Percentiles rank a stretch among this genome's conserved stretches.
These are phyloP conservation scores for Trichosporon sp. DNA, from an alignment of 1,284 basidiomycete species.

Conservation along the genomic window DNA sequence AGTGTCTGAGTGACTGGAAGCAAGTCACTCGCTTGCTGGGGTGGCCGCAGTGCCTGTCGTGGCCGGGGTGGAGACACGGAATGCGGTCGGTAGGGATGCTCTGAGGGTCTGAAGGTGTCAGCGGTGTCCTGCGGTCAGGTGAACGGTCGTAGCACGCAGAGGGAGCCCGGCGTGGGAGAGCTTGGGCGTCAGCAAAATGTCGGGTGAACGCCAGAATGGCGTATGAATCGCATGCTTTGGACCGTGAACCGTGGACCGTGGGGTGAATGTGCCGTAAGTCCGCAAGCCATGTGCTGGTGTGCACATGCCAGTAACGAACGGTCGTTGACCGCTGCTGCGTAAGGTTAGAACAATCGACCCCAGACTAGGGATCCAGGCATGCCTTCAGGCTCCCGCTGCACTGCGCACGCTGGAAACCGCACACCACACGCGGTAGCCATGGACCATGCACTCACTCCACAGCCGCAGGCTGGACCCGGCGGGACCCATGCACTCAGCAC, in stretches of 20 bases:
- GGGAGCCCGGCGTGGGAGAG: neutral
- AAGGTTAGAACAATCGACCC: neutral
- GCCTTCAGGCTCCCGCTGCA: neutral
- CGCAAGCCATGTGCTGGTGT: neutral
- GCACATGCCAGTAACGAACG: neutral
- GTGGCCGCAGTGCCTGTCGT: neutral
- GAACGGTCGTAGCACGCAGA: neutral
- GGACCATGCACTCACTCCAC: neutral
- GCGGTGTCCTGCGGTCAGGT: neutral
- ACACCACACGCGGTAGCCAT: neutral
- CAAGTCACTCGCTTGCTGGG: too few relatives aligned
- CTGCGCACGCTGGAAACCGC: neutral
- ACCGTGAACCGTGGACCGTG: too few relatives aligned
- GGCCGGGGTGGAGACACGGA: neutral
- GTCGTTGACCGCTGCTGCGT: neutral
- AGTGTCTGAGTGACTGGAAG: too few relatives aligned
- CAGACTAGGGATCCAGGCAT: neutral
- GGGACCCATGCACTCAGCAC: neutral
- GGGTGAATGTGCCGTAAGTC: neutral
- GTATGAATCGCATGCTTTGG: neutral
- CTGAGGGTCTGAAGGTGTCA: neutral
- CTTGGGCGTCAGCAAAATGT: neutral
- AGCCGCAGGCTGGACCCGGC: neutral
- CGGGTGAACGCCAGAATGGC: neutral
- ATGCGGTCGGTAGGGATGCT: neutral